Base-by-base conservation (phyloP, 75 land plant genomes). In the Selaginella tamariscina region DNA sequence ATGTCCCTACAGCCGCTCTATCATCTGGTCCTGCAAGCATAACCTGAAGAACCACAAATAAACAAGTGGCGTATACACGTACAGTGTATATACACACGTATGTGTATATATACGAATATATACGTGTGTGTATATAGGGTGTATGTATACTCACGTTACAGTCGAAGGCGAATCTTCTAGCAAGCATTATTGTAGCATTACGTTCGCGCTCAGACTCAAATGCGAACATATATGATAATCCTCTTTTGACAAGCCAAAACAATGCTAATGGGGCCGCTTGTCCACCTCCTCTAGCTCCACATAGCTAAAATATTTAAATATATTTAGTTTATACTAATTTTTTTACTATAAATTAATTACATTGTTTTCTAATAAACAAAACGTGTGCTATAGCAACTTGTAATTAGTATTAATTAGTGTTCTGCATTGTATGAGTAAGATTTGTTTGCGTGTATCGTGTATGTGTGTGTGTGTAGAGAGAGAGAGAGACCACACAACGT, bases 181-280 rank as follows among this genome's bases (percentile, higher is more conserved):
- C 96, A 66, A 94, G 78, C 81, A 87, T 82, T 22, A 94, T 81
- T n/a, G 98, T 91, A 2, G 96, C 91, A 78, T 94, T 94, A 9
- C 98, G 79, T 54, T 89, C 98, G 67, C 88, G 75, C 32, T 85
- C 88, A 0, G 98, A 82, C 71, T 94, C 96, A 71, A 94, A 94
- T 24, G 79, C 81, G 31, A 94, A 55, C 33, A 82, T 76, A 74
- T 77, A 94, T 21, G 85, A 81, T 24, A 82, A 70, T 1, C 89
- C 86, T 70, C 70, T 89, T 67, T 81, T 84, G 23, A 82, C 81
- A 65, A 92, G 86, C 98, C 98, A 94, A 65, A 85, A 94, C 24
- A 90, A 32, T 27, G 82, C 73, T 72, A 84, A 82, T 49, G 91
- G 73, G n/a, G 98, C 96, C 24, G 83, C 78, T 56, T 80, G 78